Base-by-base conservation (phyloP, 805 yeast species). In the Spathaspora boniae region DNA sequence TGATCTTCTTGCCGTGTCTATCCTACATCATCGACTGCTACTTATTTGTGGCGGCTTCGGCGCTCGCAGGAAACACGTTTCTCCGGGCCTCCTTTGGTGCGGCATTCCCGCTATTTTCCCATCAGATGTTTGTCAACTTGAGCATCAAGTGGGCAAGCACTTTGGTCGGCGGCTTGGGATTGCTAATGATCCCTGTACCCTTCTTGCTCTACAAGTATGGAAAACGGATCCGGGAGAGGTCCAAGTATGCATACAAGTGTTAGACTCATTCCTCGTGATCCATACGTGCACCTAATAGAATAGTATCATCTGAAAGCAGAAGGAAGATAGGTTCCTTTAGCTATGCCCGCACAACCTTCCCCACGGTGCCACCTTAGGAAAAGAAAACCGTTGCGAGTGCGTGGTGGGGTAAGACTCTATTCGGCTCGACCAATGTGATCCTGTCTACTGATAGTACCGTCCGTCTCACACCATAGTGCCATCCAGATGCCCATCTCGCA, bases 21-120 rank as follows among this genome's bases (percentile, higher is more conserved):
- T 76, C 74, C 53, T 80, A 80, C 47, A 59, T 80, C 41, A 75
- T 80, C 32, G 85, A 80, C 52, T 63, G 82, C 31, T 78, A 76
- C 48, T 65, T 76, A 24, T 56, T 65, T 31, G 72, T 68, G 43
- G 76, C 83, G 6, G 85, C 85, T 1, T 74, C 82, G 8, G 82
- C 82, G 3, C 62, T 78, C 36, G 83, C 86, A 4, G 83, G 78
- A 6, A 77, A 78, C 44, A 76, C 84, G 1, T 72, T 79, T 39
- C 50, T 74, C 34, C 65, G 85, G 50, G 76, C 83, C 0, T 55
- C 69, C 4, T 71, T 77, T 54, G 86, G 77, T 18, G 81, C 78
- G 22, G 71, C 65, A 1, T 78, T 80, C 65, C 84, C 86, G 14
- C 56, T 79, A 33, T 77, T 78, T 51, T 74, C 80, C 3, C 53